Evolutionary conservation across 306 rosid species (phyloP), one percentile per base, ranked within the genome.

Genomic region (Malus sylvestris): DNA sequence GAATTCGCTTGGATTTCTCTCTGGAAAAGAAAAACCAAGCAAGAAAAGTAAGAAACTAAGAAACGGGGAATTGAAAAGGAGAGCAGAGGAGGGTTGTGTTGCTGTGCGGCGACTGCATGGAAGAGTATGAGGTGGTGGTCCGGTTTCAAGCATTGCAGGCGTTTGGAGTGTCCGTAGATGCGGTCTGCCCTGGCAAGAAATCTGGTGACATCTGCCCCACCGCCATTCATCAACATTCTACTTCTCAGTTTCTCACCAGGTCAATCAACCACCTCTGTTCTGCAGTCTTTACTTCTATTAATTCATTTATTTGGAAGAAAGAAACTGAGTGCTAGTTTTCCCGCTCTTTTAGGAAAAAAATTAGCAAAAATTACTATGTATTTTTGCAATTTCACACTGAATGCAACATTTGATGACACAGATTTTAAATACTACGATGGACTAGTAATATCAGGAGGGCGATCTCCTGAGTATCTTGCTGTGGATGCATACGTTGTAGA

Each of bases 91-190:
- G 96, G 90, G 87, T 81, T 94, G 55, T 76, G 55, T 76, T 90
- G 3, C 84, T 91, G 0, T 91, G 97, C 85, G 98, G 97, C 15
- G 98, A 91, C 67, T 91, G 76, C 91, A 78, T 89, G 94, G 97
- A 94, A 88, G 98, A 94, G 71, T 85, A 52, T 44, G 97, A 94
- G 79, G 91, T 73, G 13, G 90, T 94, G 87, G 91, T 94, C 75
- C 96, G 96, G 8, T 94, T 91, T 81, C 98, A 91, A 78, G 93
- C 96, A 10, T n/a, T 93, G 80, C 91, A 74, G 73, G 97, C 96
- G 13, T 91, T 71, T 38, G 97, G 97, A 23, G 45, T 94, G 65
- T 19, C 86, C 42, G 96, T 91, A n/a, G 89, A 91, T 46, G 93
- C 98, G n/a, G 94, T 87, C 38, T 91, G 93, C 69, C 96, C 98